A percentile compares a stretch with the other conserved stretches of the same genome.
Evolutionary conservation across 2,329 filamentous ascomycete species (phyloP).

Genomic region (Hawksworthiomyces lignivorus): DNA sequence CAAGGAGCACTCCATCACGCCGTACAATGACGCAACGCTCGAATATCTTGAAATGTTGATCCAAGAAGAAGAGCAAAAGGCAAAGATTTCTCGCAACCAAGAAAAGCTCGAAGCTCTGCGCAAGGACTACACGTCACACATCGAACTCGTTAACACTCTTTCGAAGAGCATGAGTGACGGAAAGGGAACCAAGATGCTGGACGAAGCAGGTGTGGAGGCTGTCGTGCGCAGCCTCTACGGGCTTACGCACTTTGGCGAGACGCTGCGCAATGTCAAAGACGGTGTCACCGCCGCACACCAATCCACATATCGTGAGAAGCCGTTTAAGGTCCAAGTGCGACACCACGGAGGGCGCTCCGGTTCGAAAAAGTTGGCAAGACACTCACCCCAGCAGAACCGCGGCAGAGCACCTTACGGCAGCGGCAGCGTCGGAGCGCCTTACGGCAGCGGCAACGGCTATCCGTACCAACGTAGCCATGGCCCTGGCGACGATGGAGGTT

Average conservation of each 20-base stretch:
- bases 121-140: slow-evolving; percentile 16
- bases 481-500: too few species aligned
- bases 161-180: slow-evolving; percentile 2
- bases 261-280: slow-evolving; percentile 4
- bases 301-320: slow-evolving; percentile 8
- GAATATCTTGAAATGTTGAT: slow-evolving; percentile 32
- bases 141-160: slow-evolving; percentile 17
- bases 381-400: too few species aligned
- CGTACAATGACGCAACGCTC: slow-evolving; percentile 32
- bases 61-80: slow-evolving; percentile 27
- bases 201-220: slow-evolving; percentile 1
- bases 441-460: too few species aligned
- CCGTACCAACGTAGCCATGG: too few species aligned
- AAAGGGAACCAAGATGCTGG: background rate
- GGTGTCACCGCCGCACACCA: background rate
- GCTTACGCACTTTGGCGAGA: slow-evolving; percentile 4
- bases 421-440: too few species aligned
- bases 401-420: too few species aligned
- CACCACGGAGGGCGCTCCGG: too few species aligned
- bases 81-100: slow-evolving; percentile 19
- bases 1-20: slow-evolving; percentile 28
- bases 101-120: slow-evolving; percentile 17
- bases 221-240: slow-evolving; percentile 2
- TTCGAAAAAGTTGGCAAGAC: too few species aligned
- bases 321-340: slow-evolving; percentile 17